phyloP scores from a whole-genome alignment of 768 basidiomycete genomes.

The Pleurotus salmoneostramineus region DNA sequence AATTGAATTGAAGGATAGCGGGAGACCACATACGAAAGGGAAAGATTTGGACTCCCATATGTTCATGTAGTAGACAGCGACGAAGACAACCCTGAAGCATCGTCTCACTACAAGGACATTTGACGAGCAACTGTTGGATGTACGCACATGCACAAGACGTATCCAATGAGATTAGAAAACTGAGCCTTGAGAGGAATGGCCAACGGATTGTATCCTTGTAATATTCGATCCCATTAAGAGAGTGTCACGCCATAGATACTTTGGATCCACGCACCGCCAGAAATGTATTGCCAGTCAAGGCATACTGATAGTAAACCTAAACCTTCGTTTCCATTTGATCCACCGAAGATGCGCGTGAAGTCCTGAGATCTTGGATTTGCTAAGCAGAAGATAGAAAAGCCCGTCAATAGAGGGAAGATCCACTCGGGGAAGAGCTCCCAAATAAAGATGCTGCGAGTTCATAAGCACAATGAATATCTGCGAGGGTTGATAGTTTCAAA shows the following conservation, averaged over 20 bases:
- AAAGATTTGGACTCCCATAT: slow-evolving; percentile 42
- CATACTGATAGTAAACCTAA: slow-evolving; percentile 54
- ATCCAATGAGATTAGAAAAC: slow-evolving; percentile 43
- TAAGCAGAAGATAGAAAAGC: slow-evolving; percentile 54
- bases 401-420: slow-evolving; percentile 60
- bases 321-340: slow-evolving; percentile 62
- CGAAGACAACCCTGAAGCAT: slow-evolving; percentile 33
- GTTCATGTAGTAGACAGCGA: slow-evolving; percentile 51
- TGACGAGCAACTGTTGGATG: no score
- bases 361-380: slow-evolving; percentile 40
- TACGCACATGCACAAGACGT: slow-evolving; percentile 44
- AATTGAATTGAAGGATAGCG: slow-evolving; percentile 13
- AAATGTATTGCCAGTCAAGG: slow-evolving; percentile 63
- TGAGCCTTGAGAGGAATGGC: slow-evolving; percentile 50
- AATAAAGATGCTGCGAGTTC: slow-evolving; percentile 33
- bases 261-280: slow-evolving; percentile 25
- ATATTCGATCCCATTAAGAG: background rate
- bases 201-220: slow-evolving; percentile 37
- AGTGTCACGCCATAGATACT: background rate
- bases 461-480: slow-evolving; percentile 11
- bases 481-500: slow-evolving; percentile 17
- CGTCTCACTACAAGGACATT: no score
- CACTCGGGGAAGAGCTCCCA: slow-evolving; percentile 50
- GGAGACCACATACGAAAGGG: slow-evolving; percentile 19
- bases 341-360: slow-evolving; percentile 61